Conservation (phyloP, 768 basidiomycete genomes). For the Kwoniella mangroviensis region DNA sequence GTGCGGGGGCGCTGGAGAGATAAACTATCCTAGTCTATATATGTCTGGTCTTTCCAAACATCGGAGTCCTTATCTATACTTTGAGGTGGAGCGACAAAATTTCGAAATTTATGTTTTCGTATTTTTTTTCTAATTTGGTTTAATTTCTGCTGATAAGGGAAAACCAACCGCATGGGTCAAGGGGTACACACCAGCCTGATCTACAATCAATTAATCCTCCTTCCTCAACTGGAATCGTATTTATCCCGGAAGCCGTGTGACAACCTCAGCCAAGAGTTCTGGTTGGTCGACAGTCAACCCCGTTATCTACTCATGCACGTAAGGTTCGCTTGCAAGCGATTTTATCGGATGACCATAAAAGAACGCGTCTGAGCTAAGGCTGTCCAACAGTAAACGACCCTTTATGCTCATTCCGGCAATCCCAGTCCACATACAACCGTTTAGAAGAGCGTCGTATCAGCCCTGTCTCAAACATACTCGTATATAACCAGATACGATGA, state of each 20-base stretch:
- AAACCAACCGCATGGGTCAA: conserved; percentile 7
- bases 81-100: conserved; percentile 7
- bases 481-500: neutral
- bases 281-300: neutral
- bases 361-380: neutral
- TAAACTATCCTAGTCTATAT: neutral
- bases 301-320: neutral
- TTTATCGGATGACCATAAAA: neutral
- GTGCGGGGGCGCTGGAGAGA: neutral
- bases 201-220: neutral
- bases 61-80: conserved; percentile 4
- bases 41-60: neutral
- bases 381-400: neutral
- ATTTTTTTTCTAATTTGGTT: neutral
- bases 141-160: conserved; percentile 4
- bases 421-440: neutral
- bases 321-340: neutral
- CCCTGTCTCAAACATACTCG: neutral
- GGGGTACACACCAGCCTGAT: neutral
- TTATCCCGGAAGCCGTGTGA: neutral
- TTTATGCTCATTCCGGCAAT: neutral
- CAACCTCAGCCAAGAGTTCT: neutral
- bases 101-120: conserved; percentile 6
- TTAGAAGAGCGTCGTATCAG: neutral
- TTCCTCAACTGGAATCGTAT: neutral